Base-by-base conservation (phyloP, 352 stramenopile genomes). In the Phytophthora pini region DNA sequence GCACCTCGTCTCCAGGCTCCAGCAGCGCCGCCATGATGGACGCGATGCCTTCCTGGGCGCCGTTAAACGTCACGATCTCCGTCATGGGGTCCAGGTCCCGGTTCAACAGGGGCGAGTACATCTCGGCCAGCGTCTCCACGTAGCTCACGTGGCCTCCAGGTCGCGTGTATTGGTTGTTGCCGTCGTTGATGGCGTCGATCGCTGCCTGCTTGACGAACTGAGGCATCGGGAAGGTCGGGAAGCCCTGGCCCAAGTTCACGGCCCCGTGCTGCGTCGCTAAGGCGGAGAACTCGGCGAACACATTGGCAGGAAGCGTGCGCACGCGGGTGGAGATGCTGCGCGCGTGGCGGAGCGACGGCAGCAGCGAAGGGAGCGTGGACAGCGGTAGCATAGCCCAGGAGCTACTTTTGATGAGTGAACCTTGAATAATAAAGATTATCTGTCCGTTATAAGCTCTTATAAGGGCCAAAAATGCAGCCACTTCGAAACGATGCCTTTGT, bases 161-260 rank as follows among this genome's bases (percentile, higher is more conserved):
- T 20, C 90, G 74, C 55, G 90, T 97, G 81, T 97, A 97, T 75
- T 97, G 90, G 68, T 97, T 97, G 62, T 92, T 66, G 55, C 93
- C 79, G 39, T 39, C 70, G 4, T 68, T 71, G 58, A 97, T 95
- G 43, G 89, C 90, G 46, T 93, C 81, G 32, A 96, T 84, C 2
- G 92, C 83, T 17, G 90, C 85, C 61, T 93, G 65, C 72, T 98
- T 97, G 36, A 96, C 82, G 57, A 98, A 98, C 15, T 84, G 81
- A 4, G 88, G 95, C 11, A 94, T 98, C 22, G 89, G 70, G 84
- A 97, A 99, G 69, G 97, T 94, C 20, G 97, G 97, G 82, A 99
- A 99, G 51, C 97, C 97, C 77, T 99, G 96, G 6, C 95, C 97
- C 41, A 99, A 80, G 73, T 99, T 99, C 43, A 98, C 89, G 5